phyloP scores from a whole-genome alignment of 2,329 filamentous ascomycete genomes.

The Colletotrichum abscissum region DNA sequence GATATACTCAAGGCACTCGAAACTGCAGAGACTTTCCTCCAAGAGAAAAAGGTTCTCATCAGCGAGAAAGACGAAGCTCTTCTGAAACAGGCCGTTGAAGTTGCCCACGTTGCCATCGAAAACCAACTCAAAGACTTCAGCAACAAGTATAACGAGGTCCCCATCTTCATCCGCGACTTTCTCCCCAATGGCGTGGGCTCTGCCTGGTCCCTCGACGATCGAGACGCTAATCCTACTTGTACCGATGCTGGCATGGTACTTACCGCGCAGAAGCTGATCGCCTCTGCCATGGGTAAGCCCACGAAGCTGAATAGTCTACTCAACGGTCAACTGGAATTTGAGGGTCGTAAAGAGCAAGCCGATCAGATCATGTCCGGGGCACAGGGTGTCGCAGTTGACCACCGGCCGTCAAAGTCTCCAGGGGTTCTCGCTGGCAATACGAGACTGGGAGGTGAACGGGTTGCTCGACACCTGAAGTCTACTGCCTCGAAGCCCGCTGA shows the following conservation, averaged over 20 bases:
- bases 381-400: conserved; percentile 9
- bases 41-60: conserved; percentile 69
- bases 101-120: conserved; percentile 68
- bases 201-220: conserved; percentile 75
- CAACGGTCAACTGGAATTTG: conserved; percentile 55
- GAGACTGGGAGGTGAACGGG: conserved; percentile 51
- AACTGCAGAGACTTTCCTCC: conserved; percentile 75
- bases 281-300: conserved; percentile 55
- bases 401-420: neutral
- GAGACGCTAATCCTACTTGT: conserved; percentile 60
- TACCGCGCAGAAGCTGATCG: conserved; percentile 63
- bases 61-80: conserved; percentile 68
- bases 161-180: conserved; percentile 76
- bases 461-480: conserved; percentile 46
- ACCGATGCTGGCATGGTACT: conserved; percentile 63
- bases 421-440: conserved; percentile 54
- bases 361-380: conserved; percentile 33
- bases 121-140: conserved; percentile 75
- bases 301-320: conserved; percentile 59
- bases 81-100: conserved; percentile 72
- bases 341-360: conserved; percentile 53
- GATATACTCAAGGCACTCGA: conserved; percentile 75
- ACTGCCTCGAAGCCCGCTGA: conserved; percentile 38
- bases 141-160: conserved; percentile 80
- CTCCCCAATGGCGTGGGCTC: conserved; percentile 65